Base-by-base conservation (phyloP, 2,329 filamentous ascomycete species). In the Exophiala viscosa region DNA sequence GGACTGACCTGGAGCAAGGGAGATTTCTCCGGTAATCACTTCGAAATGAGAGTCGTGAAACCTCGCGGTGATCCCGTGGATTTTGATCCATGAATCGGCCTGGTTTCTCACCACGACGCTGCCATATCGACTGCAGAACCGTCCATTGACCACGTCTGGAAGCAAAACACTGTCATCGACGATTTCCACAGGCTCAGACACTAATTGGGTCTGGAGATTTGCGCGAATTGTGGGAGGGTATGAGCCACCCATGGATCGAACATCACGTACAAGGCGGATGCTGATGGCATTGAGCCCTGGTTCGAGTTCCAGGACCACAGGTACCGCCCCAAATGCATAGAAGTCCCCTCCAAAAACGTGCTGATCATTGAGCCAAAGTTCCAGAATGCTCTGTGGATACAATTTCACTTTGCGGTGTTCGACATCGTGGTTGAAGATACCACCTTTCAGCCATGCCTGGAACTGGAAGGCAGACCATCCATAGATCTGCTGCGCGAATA, bases 391-490 rank as follows among this genome's bases (percentile, higher is more conserved):
- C 52, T 77, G 73, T 1, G 72, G 74, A 57, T 74, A 73, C 1
- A 83, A 56, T 11, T 71, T 64, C 20, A 78, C 61, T 31, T 65
- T 63, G 34, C 65, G 66, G 14, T 31, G 31, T 28, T 32, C 45
- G 20, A 36, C 18, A 17, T 33, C 47, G 15, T 34, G 14, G 17
- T 59, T 60, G 17, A 62, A 58, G 42, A 61, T 42, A 10, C 59
- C 56, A 33, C 80, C 80, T 44, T 79, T 71, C 20, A 73, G 71
- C 80, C 80, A 84, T 7, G 75, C 76, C 62, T 83, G 80, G 64
- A 78, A 83, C 60, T 83, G 80, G 10, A 79, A 66, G 14, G 77
- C 77, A 43, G 79, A 70, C 81, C 80, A 84, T 41, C 81, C 81
- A 62, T 83, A 83, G 10, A 82, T 67, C 10, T 70, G 66, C 56